Base-by-base conservation (phyloP, 2,329 filamentous ascomycete species). In the Fonsecaea nubica region DNA sequence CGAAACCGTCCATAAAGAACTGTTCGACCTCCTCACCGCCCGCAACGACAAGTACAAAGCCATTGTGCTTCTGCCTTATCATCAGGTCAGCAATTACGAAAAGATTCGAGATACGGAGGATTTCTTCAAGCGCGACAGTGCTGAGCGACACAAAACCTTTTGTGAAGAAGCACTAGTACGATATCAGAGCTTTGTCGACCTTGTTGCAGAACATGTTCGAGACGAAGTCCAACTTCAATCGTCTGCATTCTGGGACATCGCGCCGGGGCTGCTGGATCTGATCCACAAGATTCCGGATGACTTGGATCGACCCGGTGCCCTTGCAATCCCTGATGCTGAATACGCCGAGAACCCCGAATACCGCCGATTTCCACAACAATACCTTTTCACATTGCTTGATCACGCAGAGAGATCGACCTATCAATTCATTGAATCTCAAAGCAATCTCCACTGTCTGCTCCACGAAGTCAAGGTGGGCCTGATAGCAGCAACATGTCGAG, bases 241-340 rank as follows among this genome's bases (percentile, higher is more conserved):
- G 2, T 93, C 90, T 9, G 93, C 94, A 0, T 99, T 98, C 77
- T 99, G 95, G 95, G 95, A 99, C 75, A 96, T 98, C 74, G 94
- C 93, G 1, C 95, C 95, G 2, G 88, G 89, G 3, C 84, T 99
- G 0, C 84, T 90, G 32, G 85, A 89, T 15, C 83, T 98, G 55
- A 85, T 96, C 10, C 91, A 96, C 66, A 90, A 91, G 73, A 61
- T 73, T 32, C 63, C 65, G 2, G 79, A 84, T 72, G 45, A 66
- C 63, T 9, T 68, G 35, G 50, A 65, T 25, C 50, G 65, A 3
- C 33, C 65, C 18, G 72, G 79, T 30, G 76, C 86, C 32, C 86
- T 97, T 56, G 86, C 90, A 72, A 93, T 98, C 54, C 93, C 95
- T 0, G 76, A 85, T 0, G 83, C 87, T 18, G 95, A 99, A 78